Evolutionary conservation across 2,329 filamentous ascomycete species (phyloP), one percentile per base, ranked within the genome.

Genomic region (Exserohilum rostratum): DNA sequence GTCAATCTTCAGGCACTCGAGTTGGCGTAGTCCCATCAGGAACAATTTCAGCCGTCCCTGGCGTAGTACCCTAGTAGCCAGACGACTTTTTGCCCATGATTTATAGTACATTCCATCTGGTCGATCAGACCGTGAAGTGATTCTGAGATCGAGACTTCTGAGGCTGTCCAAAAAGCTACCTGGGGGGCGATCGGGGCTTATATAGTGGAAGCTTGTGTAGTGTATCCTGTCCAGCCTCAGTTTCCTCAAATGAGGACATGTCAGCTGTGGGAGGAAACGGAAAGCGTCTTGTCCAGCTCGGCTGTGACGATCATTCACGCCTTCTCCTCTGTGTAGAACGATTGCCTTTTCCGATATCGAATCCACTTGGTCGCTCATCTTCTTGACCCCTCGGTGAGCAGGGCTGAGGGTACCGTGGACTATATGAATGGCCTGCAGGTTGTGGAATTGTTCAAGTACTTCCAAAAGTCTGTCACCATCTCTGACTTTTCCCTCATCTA

Each of bases 1-100:
- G 30, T 55, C 47, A 0, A 63, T 5, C n/a, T 37, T 27, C 3
- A 65, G 55, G 15, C 31, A 46, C 25, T 56, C 43, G 5, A 57
- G 49, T 20, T 54, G 46, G 6, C 15, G 34, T 15, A 53, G 25
- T 1, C 11, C 17, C 11, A n/a, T 5, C 12, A 59, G 9, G 22
- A 31, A 47, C 46, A 5, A 9, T 12, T 3, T n/a, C 13, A 17
- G 47, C 17, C 13, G 15, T 6, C 45, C 34, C n/a, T 22, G 10
- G 6, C 15, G 7, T 4, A 47, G 7, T 2, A 15, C 3, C 1
- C 1, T 10, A 3, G 25, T 6, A 30, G 25, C 15, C 5, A 1
- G 9, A 3, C 7, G 6, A 6, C 12, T 10, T 3, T 15, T 11
- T 33, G 15, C 11, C 27, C 7, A 7, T 7, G 5, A 11, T n/a